Conservation (phyloP, 441 rosid species). For the Euphorbia celastroides region DNA sequence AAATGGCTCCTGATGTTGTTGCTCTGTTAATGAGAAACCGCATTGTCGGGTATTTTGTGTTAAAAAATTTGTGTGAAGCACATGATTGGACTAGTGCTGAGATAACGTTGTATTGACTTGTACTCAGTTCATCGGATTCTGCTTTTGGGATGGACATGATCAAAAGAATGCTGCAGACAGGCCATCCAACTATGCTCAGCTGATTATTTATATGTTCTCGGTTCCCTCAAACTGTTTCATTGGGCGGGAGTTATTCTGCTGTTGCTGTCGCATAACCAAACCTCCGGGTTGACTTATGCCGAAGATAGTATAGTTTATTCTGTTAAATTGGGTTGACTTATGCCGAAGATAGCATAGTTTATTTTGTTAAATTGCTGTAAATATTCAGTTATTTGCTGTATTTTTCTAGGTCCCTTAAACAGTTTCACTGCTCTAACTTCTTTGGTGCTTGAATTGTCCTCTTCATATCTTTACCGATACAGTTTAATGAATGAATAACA, state of each 20-base stretch:
- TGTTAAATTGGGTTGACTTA: not conserved
- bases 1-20: slow-evolving; percentile 17
- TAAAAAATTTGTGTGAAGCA: slow-evolving; percentile 25
- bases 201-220: slow-evolving; percentile 21
- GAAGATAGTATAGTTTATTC: not conserved
- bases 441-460: no score
- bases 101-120: no score
- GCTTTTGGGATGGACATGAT: slow-evolving; percentile 92
- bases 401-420: not conserved
- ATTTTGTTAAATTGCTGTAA: slow-evolving; percentile 8
- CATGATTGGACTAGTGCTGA: slow-evolving; percentile 28
- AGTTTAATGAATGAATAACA: not conserved
- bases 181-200: slow-evolving; percentile 93
- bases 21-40: slow-evolving; percentile 25
- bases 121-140: slow-evolving; percentile 86
- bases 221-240: not conserved
- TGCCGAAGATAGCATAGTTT: not conserved
- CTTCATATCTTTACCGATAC: no score
- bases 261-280: slow-evolving; percentile 7
- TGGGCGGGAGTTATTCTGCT: not conserved
- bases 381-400: not conserved
- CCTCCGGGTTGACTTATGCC: not conserved
- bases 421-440: not conserved
- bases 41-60: slow-evolving; percentile 23
- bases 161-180: slow-evolving; percentile 91